These are phyloP conservation scores for Fusarium chaquense DNA, from an alignment of 2,329 filamentous ascomycete genomes.

Conservation along the genomic window DNA sequence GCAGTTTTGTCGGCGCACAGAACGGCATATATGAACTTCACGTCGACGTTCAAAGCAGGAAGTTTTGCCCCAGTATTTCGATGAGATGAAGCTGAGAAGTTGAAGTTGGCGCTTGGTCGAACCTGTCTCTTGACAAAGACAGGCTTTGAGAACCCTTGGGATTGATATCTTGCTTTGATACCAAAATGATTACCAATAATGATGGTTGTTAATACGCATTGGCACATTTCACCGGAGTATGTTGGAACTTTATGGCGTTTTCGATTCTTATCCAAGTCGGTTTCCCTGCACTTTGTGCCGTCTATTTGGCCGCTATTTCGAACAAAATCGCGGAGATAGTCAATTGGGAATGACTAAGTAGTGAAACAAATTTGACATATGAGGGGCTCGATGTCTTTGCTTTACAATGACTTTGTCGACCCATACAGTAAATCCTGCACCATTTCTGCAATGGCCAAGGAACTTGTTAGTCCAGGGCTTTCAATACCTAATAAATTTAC, in stretches of 20 bases:
- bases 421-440: constrained; percentile 68
- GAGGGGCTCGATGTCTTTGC: not conserved
- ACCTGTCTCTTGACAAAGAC: constrained; percentile 15
- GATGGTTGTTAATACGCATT: constrained; percentile 39
- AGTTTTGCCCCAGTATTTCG: constrained; percentile 67
- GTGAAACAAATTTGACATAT: not conserved
- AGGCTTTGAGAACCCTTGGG: constrained; percentile 17
- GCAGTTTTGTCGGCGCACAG: constrained; percentile 72
- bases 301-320: constrained; percentile 17
- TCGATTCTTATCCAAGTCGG: constrained; percentile 9
- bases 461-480: constrained; percentile 90
- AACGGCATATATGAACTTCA: constrained; percentile 82
- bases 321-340: not conserved
- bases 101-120: not conserved
- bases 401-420: constrained; percentile 12
- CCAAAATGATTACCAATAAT: constrained; percentile 44
- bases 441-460: constrained; percentile 84
- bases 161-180: constrained; percentile 27
- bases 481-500: constrained; percentile 94
- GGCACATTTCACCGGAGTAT: constrained; percentile 39
- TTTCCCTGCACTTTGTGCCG: constrained; percentile 29
- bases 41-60: constrained; percentile 72
- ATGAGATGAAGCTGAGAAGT: constrained; percentile 58
- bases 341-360: constrained; percentile 1
- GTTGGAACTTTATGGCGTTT: constrained; percentile 32